Conservation (phyloP, 2,329 filamentous ascomycete species). For the Apiospora aurea region DNA sequence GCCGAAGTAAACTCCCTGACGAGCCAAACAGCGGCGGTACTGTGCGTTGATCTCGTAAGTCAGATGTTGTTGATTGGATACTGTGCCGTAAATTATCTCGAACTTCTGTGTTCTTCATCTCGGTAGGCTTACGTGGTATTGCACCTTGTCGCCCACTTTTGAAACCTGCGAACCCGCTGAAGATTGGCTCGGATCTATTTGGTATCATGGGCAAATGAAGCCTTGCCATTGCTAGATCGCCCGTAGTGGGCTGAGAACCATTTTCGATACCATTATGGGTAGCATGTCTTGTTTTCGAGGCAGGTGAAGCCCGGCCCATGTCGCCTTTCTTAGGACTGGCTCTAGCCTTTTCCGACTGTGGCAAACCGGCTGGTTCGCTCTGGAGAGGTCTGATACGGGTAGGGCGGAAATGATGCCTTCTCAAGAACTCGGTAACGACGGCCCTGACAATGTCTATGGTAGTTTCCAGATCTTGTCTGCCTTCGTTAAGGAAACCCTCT, state of each 20-base stretch:
- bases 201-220: constrained; percentile 43
- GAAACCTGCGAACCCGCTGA: constrained; percentile 46
- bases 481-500: constrained; percentile 54
- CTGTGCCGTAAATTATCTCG: background rate
- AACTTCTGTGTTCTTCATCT: background rate
- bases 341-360: background rate
- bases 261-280: background rate
- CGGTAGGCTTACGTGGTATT: constrained; percentile 39
- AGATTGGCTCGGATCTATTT: constrained; percentile 40
- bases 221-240: constrained; percentile 39
- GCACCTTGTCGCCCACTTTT: constrained; percentile 41
- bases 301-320: background rate
- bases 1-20: constrained; percentile 50
- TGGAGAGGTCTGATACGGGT: constrained; percentile 37
- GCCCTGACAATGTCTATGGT: constrained; percentile 71
- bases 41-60: background rate
- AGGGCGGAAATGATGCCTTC: constrained; percentile 73
- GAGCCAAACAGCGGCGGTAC: constrained; percentile 46
- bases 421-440: constrained; percentile 77
- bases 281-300: constrained; percentile 16
- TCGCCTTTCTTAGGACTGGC: background rate
- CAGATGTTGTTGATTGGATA: background rate
- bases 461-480: constrained; percentile 56
- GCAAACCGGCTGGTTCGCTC: background rate
- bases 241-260: constrained; percentile 23